These are phyloP conservation scores for Fusarium albidum DNA, from an alignment of 2,329 filamentous ascomycete species.

Conservation along the genomic window DNA sequence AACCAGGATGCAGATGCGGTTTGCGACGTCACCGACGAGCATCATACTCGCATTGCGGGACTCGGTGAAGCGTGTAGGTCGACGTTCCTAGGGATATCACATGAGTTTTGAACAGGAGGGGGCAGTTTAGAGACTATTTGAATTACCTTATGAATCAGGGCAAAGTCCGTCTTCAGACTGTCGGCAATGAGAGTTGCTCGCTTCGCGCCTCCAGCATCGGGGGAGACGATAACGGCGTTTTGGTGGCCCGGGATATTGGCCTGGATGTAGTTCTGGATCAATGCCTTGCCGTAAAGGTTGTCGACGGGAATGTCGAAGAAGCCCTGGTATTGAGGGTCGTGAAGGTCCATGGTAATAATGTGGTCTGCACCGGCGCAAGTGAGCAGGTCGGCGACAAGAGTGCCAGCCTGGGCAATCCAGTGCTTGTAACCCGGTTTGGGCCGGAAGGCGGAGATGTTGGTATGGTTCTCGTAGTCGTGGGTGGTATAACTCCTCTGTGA, in stretches of 20 bases:
- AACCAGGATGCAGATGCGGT: constrained; percentile 86
- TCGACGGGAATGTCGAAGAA: constrained; percentile 99
- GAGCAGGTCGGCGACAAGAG: constrained; percentile 90
- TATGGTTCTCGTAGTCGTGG: constrained; percentile 70
- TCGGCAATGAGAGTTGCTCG: constrained; percentile 95
- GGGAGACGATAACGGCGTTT: constrained; percentile 91
- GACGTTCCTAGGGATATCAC: constrained; percentile 72
- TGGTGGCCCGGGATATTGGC: constrained; percentile 85
- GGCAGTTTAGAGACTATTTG: constrained; percentile 30
- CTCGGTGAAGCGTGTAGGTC: constrained; percentile 86
- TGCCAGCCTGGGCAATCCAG: constrained; percentile 98
- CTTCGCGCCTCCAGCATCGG: constrained; percentile 96
- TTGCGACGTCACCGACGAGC: constrained; percentile 86
- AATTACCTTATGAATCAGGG: constrained; percentile 90
- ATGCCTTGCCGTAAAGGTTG: constrained; percentile 88
- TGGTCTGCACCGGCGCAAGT: constrained; percentile 97
- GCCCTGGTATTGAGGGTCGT: constrained; percentile 96
- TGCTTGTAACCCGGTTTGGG: constrained; percentile 95
- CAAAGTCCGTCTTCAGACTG: constrained; percentile 91
- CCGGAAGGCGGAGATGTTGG: constrained; percentile 67
- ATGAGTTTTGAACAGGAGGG: constrained; percentile 47
- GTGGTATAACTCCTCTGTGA: constrained; percentile 64
- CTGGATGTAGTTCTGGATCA: constrained; percentile 76
- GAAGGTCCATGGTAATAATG: constrained; percentile 96
- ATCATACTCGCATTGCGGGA: constrained; percentile 95